phyloP scores from a whole-genome alignment of 2,329 filamentous ascomycete species.

The Colletotrichum eleusines region DNA sequence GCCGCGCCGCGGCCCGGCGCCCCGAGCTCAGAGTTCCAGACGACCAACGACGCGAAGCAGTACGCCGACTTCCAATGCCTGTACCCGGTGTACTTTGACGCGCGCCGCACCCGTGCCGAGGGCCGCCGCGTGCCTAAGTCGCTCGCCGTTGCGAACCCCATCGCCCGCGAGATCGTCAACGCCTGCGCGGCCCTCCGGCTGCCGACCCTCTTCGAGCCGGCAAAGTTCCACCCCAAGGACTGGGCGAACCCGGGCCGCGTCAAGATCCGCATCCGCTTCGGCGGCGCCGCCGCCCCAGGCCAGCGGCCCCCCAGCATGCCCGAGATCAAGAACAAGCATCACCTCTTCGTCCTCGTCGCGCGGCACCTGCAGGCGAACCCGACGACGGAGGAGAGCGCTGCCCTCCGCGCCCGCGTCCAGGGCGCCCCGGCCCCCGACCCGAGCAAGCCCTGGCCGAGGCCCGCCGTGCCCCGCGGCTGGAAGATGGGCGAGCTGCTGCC shows the following conservation, averaged over 20 bases:
- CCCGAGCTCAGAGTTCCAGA: constrained; percentile 48
- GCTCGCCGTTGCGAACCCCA: constrained; percentile 84
- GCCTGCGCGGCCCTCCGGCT: constrained; percentile 82
- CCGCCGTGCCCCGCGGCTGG: constrained; percentile 87
- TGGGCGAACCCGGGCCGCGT: constrained; percentile 97
- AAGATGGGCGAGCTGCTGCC: constrained; percentile 89
- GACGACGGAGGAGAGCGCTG: constrained; percentile 75
- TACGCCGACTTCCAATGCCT: constrained; percentile 88
- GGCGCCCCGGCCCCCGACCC: constrained; percentile 76
- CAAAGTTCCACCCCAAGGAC: constrained; percentile 94
- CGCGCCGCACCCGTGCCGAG: constrained; percentile 76
- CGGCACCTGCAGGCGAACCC: constrained; percentile 82
- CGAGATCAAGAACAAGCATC: constrained; percentile 81
- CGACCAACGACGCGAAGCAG: constrained; percentile 61
- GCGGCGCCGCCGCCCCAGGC: constrained; percentile 55
- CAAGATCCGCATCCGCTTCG: constrained; percentile 63
- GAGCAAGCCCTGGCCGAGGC: constrained; percentile 76
- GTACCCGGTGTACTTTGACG: constrained; percentile 97
- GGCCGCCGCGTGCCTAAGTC: constrained; percentile 81
- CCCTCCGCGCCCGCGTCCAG: constrained; percentile 78
- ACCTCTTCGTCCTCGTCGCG: constrained; percentile 86
- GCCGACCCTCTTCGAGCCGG: constrained; percentile 85
- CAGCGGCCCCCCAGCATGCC: constrained; percentile 51
- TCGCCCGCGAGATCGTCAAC: constrained; percentile 89
- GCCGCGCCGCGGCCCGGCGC: constrained; percentile 53